Conservation (phyloP, 495 filamentous ascomycete species). For the Tuber microsphaerosporum region DNA sequence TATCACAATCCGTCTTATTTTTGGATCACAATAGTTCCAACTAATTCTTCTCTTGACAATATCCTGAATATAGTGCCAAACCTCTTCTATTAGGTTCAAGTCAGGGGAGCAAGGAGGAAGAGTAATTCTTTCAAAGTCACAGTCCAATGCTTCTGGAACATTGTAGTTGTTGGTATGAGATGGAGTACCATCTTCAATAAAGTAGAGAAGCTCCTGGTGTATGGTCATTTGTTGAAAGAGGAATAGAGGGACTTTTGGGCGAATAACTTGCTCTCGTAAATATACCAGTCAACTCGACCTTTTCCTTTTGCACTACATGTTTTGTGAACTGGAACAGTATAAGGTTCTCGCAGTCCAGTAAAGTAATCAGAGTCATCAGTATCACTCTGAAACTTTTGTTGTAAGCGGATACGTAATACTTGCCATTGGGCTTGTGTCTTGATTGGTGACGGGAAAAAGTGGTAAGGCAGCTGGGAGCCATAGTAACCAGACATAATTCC, state of each 20-base stretch:
- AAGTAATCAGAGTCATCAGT: constrained; percentile 9
- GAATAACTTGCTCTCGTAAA: constrained; percentile 11
- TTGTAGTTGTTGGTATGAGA: constrained; percentile 1
- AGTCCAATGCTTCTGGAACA: not conserved
- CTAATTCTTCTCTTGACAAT: not conserved
- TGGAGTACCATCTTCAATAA: not conserved
- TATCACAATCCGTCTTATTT: constrained; percentile 1
- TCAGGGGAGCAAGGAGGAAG: not conserved
- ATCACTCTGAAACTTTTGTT: not conserved
- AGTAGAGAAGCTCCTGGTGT: not conserved
- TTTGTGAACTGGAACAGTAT: constrained; percentile 7
- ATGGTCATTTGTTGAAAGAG: constrained; percentile 2
- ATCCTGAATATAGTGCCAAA: constrained; percentile 5
- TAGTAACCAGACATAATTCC: constrained; percentile 7
- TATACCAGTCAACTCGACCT: constrained; percentile 6
- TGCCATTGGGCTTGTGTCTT: not conserved
- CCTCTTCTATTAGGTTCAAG: constrained; percentile 8
- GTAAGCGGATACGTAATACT: not conserved
- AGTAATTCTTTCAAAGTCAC: not conserved
- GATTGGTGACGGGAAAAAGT: not conserved
- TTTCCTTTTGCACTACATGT: not conserved
- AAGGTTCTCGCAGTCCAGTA: constrained; percentile 10
- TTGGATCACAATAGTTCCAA: constrained; percentile 6
- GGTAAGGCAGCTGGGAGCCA: not conserved
- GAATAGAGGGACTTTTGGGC: constrained; percentile 7